Evolutionary conservation across 106 monocot genomes (phyloP), one percentile per base, ranked within the genome.

Genomic region (Gastrodia elata): DNA sequence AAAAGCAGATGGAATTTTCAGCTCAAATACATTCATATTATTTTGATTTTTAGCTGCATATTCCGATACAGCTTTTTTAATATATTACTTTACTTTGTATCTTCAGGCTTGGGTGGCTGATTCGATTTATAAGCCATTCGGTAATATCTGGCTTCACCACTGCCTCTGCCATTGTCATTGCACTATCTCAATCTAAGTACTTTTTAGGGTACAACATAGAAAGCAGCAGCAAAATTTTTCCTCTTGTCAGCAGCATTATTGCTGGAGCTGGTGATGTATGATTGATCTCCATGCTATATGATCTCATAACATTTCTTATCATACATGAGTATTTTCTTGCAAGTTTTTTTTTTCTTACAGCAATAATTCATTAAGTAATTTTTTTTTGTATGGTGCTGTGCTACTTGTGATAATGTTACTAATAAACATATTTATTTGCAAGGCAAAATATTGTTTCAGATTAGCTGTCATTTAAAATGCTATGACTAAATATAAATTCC

Each of bases 91-190:
- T 18, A 36, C 20, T 64, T 30, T 38, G 6, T 6, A 38, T 40
- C 24, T 69, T 69, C 83, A 98, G 98, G 84, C 85, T 98, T 65
- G 98, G 98, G 4, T 98, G 98, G 98, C 78, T 98, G 26, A 81
- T 98, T 36, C 93, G 98, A 40, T 98, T 98, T 73, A 82, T 98
- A 55, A 98, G 98, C 72, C 98, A 93, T 64, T 91, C 98, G 68
- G 98, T 98, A 68, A 98, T 98, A 71, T 98, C 98, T 74, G 98
- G 98, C 16, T 98, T 98, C 75, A 93, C 90, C 49, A 91, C 98
- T 73, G 84, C 98, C 76, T 98, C 98, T 32, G 86, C 98, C 33
- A 85, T 98, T 80, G 90, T 93, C 28, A 98, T 98, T 77, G 93
- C 82, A 30, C 76, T 98, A 61, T 98, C 98, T 34, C 98, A 98